These are phyloP conservation scores for Meyerozyma sp. DNA, from an alignment of 1,139 yeast species.

Conservation along the genomic window DNA sequence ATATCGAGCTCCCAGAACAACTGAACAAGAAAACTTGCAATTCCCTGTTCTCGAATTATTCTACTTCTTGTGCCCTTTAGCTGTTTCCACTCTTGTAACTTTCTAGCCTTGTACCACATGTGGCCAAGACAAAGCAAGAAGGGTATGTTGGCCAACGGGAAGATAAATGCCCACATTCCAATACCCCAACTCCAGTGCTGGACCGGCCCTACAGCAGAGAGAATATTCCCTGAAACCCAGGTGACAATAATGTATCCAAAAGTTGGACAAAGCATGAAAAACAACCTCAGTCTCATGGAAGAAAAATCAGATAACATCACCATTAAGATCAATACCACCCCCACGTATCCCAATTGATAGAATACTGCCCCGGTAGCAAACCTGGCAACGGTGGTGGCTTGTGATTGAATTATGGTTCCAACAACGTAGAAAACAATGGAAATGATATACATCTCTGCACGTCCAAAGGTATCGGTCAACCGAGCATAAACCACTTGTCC, in stretches of 20 bases:
- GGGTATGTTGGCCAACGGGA: conserved; percentile 33
- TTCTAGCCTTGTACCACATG: conserved; percentile 32
- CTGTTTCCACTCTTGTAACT: conserved; percentile 27
- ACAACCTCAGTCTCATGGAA: conserved; percentile 12
- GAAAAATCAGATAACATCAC: conserved; percentile 11
- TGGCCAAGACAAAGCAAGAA: conserved; percentile 24
- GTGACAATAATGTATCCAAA: conserved; percentile 13
- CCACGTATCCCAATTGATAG: conserved; percentile 11
- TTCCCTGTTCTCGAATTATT: conserved; percentile 19
- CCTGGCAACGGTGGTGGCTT: conserved; percentile 10
- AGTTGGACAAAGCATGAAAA: conserved; percentile 12
- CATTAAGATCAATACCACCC: conserved; percentile 8
- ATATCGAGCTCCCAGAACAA: conserved; percentile 34
- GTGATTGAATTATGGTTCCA: conserved; percentile 11
- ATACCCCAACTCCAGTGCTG: conserved; percentile 28
- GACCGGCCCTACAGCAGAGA: background rate
- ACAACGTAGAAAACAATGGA: conserved; percentile 6
- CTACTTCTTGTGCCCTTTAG: conserved; percentile 17
- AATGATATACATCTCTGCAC: conserved; percentile 8
- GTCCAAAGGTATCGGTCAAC: conserved; percentile 11
- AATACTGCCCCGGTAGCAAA: conserved; percentile 12
- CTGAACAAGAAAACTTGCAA: conserved; percentile 15
- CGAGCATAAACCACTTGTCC: conserved; percentile 12
- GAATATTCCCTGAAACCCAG: conserved; percentile 11
- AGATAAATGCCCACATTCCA: conserved; percentile 38